Percentiles rank a stretch among this genome's conserved stretches.
Conservation (phyloP, 129 eudicot species). For the Pittosporum tobira region DNA sequence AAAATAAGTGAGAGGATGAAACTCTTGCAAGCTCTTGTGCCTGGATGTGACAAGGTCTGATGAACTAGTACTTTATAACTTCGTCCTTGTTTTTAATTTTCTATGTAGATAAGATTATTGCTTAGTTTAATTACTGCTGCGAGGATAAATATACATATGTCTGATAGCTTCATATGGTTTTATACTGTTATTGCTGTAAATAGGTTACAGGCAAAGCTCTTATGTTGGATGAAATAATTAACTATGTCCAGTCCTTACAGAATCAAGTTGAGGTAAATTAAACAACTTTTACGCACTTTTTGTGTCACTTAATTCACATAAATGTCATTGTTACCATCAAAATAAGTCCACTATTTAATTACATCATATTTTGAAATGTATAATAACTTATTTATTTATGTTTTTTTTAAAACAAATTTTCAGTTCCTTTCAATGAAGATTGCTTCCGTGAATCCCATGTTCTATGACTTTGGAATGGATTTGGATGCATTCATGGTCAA, state of each 20-base stretch:
- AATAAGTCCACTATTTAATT: background rate
- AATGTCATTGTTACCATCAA: background rate
- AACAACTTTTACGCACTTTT: background rate
- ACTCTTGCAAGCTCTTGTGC: conserved; percentile 78
- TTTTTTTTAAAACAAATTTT: too few relatives aligned
- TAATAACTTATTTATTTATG: too few relatives aligned
- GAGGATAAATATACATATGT: background rate
- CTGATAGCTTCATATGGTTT: conserved; percentile 65
- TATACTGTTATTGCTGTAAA: conserved; percentile 33
- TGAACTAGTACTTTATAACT: background rate
- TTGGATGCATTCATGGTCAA: conserved; percentile 52
- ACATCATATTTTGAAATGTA: too few relatives aligned
- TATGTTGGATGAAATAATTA: conserved; percentile 95
- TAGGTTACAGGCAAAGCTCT: conserved; percentile 99
- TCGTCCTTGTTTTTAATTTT: conserved; percentile 19
- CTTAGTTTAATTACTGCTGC: too few relatives aligned
- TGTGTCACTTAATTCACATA: too few relatives aligned
- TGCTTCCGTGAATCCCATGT: conserved; percentile 70
- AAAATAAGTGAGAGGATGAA: conserved; percentile 97
- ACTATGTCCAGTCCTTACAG: conserved; percentile 96
- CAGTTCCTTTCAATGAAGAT: conserved; percentile 94
- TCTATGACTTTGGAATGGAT: conserved; percentile 77
- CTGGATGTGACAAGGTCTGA: conserved; percentile 99
- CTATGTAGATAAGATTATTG: too few relatives aligned
- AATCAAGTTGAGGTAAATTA: conserved; percentile 82